Percentiles rank a stretch among this genome's conserved stretches.
Conservation (phyloP, 768 basidiomycete species). For the Termitomyces sp. region DNA sequence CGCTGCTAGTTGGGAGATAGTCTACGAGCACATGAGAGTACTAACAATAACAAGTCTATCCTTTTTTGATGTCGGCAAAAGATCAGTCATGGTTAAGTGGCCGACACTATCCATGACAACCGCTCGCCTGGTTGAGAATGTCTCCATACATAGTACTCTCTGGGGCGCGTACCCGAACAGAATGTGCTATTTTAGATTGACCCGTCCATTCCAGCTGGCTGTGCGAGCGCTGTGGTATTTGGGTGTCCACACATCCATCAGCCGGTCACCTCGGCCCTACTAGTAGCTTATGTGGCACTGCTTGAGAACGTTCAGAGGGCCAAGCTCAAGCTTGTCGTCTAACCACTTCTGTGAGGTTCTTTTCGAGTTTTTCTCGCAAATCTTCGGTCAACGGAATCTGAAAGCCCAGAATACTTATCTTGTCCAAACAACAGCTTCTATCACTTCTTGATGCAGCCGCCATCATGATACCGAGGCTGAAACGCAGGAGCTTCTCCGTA, state of each 20-base stretch:
- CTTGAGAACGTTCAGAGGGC: neutral
- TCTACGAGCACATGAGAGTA: neutral
- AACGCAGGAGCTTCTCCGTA: neutral
- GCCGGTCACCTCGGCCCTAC: neutral
- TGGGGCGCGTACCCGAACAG: neutral
- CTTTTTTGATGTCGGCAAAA: neutral
- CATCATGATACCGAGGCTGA: neutral
- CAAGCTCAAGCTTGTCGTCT: neutral
- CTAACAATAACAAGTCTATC: neutral
- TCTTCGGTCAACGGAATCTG: neutral
- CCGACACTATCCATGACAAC: neutral
- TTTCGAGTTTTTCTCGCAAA: neutral
- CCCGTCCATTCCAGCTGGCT: neutral
- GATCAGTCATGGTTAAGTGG: neutral
- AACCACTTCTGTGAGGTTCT: neutral
- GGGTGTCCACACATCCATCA: neutral
- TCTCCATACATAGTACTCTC: neutral
- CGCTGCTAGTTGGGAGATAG: conserved; percentile 11
- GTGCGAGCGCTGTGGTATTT: neutral
- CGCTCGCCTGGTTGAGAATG: neutral
- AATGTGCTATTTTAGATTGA: neutral
- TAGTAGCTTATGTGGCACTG: neutral
- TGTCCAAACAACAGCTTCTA: neutral
- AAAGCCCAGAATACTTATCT: neutral
- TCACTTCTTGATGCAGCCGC: neutral